Base-by-base conservation (phyloP, 768 basidiomycete species). In the Termitomyces sp. region DNA sequence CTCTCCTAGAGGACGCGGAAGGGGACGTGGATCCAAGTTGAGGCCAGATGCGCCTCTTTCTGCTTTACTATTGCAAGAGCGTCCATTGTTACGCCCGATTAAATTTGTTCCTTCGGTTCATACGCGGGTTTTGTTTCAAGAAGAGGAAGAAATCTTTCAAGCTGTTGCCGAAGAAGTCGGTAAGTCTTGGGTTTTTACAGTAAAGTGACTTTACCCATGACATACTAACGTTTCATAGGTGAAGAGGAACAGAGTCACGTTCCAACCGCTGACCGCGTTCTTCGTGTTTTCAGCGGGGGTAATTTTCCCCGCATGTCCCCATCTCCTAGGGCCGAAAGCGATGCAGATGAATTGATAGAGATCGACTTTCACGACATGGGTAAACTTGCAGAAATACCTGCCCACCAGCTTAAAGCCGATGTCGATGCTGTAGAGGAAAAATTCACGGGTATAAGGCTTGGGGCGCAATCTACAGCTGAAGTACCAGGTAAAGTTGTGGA, bases 251-350 rank as follows among this genome's bases (percentile, higher is more conserved):
- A 77, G 45, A 82, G 78, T 48, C 81, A 84, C 70, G 76, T 82
- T 5, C 89, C 91, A 6, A 92, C 89, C 4, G 88, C 89, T 0
- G 81, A 87, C n/a, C 78, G 75, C 11, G 82, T 93, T 27, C 73
- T 80, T 31, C 82, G 77, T 2, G 77, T 92, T 1, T 91, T 92
- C 73, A 81, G 79, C 59, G 77, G 70, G 9, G 63, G 63, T 3
- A 58, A 64, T 63, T 56, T 66, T 33, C 65, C 63, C 22, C 57
- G 57, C 47, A 58, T 68, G 45, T 59, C 68, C 16, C 70, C 70
- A 2, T 30, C 39, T 30, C 69, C 71, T 0, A 73, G 69, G 27
- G 70, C 70, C 18, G 77, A 75, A 1, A 58, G 65, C 15, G 67
- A 67, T 4, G 67, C 68, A 16, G 76, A 80, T 48, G 72, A 71